Evolutionary conservation across 2,329 filamentous ascomycete species (phyloP), one percentile per base, ranked within the genome.

Genomic region (Aspergillus caelatus): DNA sequence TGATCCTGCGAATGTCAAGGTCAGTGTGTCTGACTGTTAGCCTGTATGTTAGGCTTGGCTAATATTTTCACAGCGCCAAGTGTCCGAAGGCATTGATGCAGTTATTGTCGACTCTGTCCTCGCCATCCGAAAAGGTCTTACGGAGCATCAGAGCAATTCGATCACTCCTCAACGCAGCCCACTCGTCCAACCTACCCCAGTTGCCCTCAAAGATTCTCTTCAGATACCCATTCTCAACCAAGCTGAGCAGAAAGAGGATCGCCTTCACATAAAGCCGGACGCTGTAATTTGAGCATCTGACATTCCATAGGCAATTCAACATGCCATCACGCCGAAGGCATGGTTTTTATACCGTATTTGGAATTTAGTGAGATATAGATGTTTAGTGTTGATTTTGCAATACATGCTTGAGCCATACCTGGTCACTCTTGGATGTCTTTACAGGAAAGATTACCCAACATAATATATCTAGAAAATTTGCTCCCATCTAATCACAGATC

Each of bases 91-190:
- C 55, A 97, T 99, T 65, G 95, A 99, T 75, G 95, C 95, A 1
- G 94, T 99, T 60, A 99, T 99, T 74, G 95, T 98, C 16, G 95
- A 99, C 76, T 95, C 88, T 66, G 94, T 99, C 3, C 86, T 98
- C 34, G 92, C 92, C 46, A 97, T 99, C 70, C 89, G 94, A 54
- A 93, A 97, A 78, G 94, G 93, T 0, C 84, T 99, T 65, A 95
- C 92, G 1, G 80, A 80, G 61, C 68, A 71, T 45, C 69, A 75
- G 45, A 70, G 62, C 59, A 72, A 71, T 14, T 69, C 72, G 6
- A 69, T 66, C n/a, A 71, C 69, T 26, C 70, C 72, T 53, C 62
- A 72, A 62, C 54, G 74, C 63, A 36, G 72, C 48, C 63, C 73
- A 50, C 39, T 75, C 62, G 55, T 70, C 58, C 16, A 70, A 62